Conservation (phyloP, 495 filamentous ascomycete species). For the Coniosporium apollinis region DNA sequence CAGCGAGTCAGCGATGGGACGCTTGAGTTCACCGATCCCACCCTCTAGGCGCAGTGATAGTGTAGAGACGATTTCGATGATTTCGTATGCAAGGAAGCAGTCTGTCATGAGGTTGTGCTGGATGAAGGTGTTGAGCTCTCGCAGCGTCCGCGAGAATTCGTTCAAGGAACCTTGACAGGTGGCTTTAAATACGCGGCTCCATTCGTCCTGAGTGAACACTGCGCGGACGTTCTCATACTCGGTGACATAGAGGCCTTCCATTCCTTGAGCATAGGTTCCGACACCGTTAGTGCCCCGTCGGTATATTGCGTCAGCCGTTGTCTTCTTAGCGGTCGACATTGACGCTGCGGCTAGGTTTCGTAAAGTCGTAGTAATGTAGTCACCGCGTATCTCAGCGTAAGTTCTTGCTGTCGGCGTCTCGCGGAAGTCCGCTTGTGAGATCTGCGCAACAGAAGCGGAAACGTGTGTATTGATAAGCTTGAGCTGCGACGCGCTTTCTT, state of each 20-base stretch:
- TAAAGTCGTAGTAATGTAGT: constrained; percentile 63
- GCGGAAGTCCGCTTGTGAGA: constrained; percentile 27
- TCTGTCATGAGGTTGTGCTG: constrained; percentile 74
- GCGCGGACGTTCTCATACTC: constrained; percentile 79
- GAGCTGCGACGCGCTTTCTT: constrained; percentile 40
- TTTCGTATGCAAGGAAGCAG: constrained; percentile 91
- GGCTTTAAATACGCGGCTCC: constrained; percentile 55
- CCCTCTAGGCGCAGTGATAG: constrained; percentile 64
- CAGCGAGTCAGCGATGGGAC: constrained; percentile 63
- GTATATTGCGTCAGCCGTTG: constrained; percentile 64
- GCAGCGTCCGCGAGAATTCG: constrained; percentile 71
- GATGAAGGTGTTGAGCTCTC: constrained; percentile 81
- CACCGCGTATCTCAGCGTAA: constrained; percentile 71
- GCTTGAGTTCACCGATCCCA: constrained; percentile 73
- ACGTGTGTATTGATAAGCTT: constrained; percentile 41
- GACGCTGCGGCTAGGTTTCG: constrained; percentile 77
- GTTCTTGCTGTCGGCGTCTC: constrained; percentile 50
- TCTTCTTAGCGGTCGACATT: constrained; percentile 71
- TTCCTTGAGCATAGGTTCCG: constrained; percentile 67
- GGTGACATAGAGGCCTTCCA: constrained; percentile 70
- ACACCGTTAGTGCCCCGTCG: constrained; percentile 86
- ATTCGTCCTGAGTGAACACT: constrained; percentile 73
- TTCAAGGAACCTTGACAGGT: constrained; percentile 60
- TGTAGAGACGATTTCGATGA: constrained; percentile 75
- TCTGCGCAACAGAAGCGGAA: constrained; percentile 33